phyloP scores from a whole-genome alignment of 2,329 filamentous ascomycete genomes.

The Lachnellula hyalina region DNA sequence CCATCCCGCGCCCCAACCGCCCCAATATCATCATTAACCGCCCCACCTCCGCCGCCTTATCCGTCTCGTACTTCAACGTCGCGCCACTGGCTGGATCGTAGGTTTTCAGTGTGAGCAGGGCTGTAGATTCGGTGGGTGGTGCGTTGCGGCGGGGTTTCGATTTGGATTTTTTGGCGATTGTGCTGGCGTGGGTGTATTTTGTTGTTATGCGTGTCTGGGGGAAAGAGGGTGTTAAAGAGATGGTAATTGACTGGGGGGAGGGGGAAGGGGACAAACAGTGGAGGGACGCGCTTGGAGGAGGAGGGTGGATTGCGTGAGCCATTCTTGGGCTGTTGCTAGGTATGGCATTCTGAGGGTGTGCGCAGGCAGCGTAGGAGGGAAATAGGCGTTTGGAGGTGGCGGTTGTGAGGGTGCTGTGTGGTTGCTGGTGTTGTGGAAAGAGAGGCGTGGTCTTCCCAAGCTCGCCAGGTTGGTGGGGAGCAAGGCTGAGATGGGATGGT shows the following conservation, averaged over 20 bases:
- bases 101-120: slow-evolving; percentile 72
- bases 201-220: slow-evolving; percentile 82
- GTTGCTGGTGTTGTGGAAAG: neutral
- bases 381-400: neutral
- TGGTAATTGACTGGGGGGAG: slow-evolving; percentile 6
- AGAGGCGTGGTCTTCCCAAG: too few relatives aligned
- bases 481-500: neutral
- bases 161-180: slow-evolving; percentile 18
- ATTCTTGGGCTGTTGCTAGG: slow-evolving; percentile 78
- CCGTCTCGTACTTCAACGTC: slow-evolving; percentile 85
- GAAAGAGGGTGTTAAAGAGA: slow-evolving; percentile 8
- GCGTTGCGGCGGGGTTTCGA: slow-evolving; percentile 22
- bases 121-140: slow-evolving; percentile 27
- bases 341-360: slow-evolving; percentile 59
- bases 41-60: slow-evolving; percentile 84
- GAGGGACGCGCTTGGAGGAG: slow-evolving; percentile 81
- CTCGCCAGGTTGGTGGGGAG: neutral
- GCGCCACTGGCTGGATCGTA: slow-evolving; percentile 79
- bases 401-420: neutral
- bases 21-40: slow-evolving; percentile 73
- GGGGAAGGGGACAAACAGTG: slow-evolving; percentile 54
- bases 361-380: neutral
- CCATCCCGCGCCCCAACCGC: slow-evolving; percentile 65
- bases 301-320: slow-evolving; percentile 81
- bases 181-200: slow-evolving; percentile 68